Percentiles rank a stretch among this genome's conserved stretches.
These are phyloP conservation scores for Solanum pimpinellifolium DNA, from an alignment of 257 asterid genomes.

Conservation along the genomic window DNA sequence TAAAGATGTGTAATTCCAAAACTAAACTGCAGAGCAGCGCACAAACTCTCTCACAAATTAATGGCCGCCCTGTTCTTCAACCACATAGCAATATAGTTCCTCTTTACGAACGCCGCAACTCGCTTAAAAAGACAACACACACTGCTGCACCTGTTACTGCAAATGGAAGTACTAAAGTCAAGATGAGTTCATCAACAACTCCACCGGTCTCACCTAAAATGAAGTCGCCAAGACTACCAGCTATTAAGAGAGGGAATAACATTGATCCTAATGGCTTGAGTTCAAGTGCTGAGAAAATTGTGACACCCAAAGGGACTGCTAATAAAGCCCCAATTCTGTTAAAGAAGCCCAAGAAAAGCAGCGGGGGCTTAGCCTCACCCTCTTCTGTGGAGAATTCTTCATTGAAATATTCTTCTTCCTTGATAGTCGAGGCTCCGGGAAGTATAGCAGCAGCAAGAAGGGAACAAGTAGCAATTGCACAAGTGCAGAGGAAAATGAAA, in stretches of 20 bases:
- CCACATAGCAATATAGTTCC: conserved; percentile 40
- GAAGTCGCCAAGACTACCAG: conserved; percentile 36
- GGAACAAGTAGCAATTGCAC: conserved; percentile 54
- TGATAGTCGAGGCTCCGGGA: conserved; percentile 45
- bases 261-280: conserved; percentile 14
- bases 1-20: conserved; percentile 42
- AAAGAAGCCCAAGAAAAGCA: conserved; percentile 30
- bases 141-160: background rate
- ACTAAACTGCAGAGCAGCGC: conserved; percentile 19
- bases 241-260: conserved; percentile 15
- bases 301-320: conserved; percentile 2
- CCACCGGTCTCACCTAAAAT: conserved; percentile 27
- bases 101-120: conserved; percentile 36
- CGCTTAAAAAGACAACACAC: conserved; percentile 18
- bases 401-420: conserved; percentile 24
- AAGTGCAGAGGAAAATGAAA: conserved; percentile 58
- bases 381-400: background rate
- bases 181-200: background rate
- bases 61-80: conserved; percentile 34
- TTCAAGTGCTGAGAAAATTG: conserved; percentile 18
- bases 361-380: background rate
- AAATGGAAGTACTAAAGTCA: background rate
- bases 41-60: conserved; percentile 15
- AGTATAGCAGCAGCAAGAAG: conserved; percentile 78
- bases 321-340: background rate